Evolutionary conservation across 2,329 filamentous ascomycete genomes (phyloP), one percentile per base, ranked within the genome.

Genomic region (Fusarium torulosum): DNA sequence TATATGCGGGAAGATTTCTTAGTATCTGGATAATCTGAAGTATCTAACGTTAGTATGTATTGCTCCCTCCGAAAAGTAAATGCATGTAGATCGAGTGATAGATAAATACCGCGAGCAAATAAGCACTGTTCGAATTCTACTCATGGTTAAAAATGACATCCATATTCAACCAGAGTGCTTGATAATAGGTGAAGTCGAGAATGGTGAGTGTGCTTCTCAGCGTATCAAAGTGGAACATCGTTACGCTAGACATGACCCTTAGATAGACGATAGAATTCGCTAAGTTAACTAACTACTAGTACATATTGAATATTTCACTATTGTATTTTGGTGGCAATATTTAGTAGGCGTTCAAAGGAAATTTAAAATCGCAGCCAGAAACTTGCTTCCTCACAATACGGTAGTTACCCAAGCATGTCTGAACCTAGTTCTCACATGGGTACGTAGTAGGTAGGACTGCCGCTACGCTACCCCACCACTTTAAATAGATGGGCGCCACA

Each of bases 391-490:
- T 19, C 7, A 37, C 17, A 8, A n/a, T 37, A 29, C 10, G 10
- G 17, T 20, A 19, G 15, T 19, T 31, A 15, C 25, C 29, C 15
- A 45, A 15, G 13, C 21, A 21, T 52, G 14, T n/a, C 19, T 31
- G 17, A n/a, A n/a, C n/a, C n/a, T 37, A n/a, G 9, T 19, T 37
- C 35, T 19, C 35, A n/a, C 7, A 37, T 37, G 7, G 33, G 17
- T 35, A 19, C 17, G 17, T 6, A 37, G 17, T 8, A 10, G 29
- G n/a, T n/a, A n/a, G 29, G 29, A n/a, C 35, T n/a, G 31, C 25
- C 17, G 23, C 35, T 35, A 49, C 17, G 23, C 35, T 35, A 49
- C 69, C 67, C 71, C 71, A 69, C 71, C 71, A 73, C 71, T 72
- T 72, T 71, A 72, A 56, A 41, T 47, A 72, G 52, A 43, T 47